Base-by-base conservation (phyloP, 2,329 filamentous ascomycete species). In the Knoxdaviesia proteae region DNA sequence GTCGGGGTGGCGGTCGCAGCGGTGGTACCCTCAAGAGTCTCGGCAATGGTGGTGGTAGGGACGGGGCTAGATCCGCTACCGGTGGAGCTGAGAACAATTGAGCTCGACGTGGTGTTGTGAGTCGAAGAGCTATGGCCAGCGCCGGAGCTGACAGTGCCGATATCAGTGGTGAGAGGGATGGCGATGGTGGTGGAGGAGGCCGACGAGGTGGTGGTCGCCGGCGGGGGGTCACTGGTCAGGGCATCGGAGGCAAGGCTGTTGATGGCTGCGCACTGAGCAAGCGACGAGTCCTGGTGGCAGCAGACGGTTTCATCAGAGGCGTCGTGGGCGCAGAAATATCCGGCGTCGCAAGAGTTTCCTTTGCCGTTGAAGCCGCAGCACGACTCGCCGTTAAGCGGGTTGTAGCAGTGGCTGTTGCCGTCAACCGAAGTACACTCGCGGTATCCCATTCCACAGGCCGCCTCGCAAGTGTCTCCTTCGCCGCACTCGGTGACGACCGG, bases 301-400 rank as follows among this genome's bases (percentile, higher is more conserved):
- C 74, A 79, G 61, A 68, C 68, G 34, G 73, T 76, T 44, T 63
- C 58, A 43, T 58, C 56, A 38, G 55, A 51, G 42, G 57, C 54
- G 53, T 75, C 66, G 49, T 66, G 61, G n/a, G 70, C 65, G 61
- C 75, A 79, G 62, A 70, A 78, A 61, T 69, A 79, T 41, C 70
- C 71, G 10, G 58, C 54, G 33, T 72, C 65, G 55, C 74, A 79
- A 33, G 73, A 71, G 56, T 73, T 72, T 76, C 74, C 74, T 48
- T 60, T 62, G 50, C 60, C 61, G 50, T 69, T 65, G 37, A 42
- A 48, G 20, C 63, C 60, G 54, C 74, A 78, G 65, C 74, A 78
- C 36, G 56, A 59, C 59, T 77, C 66, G 45, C 63, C 60, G 32
- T 56, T 58, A 10, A 50, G 47, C 8, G 64, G 61, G 57, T 77